Conservation (phyloP, 371 early-diverging fungal genomes). For the Lichtheimia ramosa region DNA sequence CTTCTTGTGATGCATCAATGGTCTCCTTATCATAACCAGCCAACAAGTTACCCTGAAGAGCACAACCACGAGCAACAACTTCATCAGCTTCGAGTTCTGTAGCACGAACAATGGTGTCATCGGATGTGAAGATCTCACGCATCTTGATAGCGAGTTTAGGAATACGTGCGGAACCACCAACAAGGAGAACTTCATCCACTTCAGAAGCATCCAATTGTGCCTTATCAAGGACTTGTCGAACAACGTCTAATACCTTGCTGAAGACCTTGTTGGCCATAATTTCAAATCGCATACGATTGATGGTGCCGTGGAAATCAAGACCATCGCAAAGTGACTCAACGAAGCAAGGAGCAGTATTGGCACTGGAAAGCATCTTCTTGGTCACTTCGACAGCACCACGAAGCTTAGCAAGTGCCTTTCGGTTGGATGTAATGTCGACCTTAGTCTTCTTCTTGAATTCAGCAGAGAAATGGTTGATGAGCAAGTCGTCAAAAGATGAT, state of each 20-base stretch:
- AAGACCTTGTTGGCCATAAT: conserved; percentile 82
- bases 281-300: conserved; percentile 95
- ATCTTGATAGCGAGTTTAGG: conserved; percentile 93
- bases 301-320: conserved; percentile 84
- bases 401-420: conserved; percentile 83
- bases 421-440: conserved; percentile 73
- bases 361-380: conserved; percentile 91
- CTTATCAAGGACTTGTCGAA: conserved; percentile 73
- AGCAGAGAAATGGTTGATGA: conserved; percentile 80
- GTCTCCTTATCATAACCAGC: conserved; percentile 60
- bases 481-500: conserved; percentile 86
- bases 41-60: conserved; percentile 87
- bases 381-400: conserved; percentile 86
- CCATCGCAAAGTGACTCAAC: conserved; percentile 93
- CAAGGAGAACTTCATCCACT: conserved; percentile 90
- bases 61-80: conserved; percentile 98
- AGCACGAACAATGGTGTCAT: conserved; percentile 75
- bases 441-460: conserved; percentile 91
- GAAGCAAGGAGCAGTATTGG: conserved; percentile 88
- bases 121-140: conserved; percentile 79
- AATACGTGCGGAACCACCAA: conserved; percentile 98
- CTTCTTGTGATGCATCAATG: conserved; percentile 52
- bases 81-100: conserved; percentile 82
- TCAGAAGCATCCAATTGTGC: conserved; percentile 65
- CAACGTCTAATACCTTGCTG: conserved; percentile 70